Conservation (phyloP, 495 filamentous ascomycete genomes). For the Amniculicola lignicola region DNA sequence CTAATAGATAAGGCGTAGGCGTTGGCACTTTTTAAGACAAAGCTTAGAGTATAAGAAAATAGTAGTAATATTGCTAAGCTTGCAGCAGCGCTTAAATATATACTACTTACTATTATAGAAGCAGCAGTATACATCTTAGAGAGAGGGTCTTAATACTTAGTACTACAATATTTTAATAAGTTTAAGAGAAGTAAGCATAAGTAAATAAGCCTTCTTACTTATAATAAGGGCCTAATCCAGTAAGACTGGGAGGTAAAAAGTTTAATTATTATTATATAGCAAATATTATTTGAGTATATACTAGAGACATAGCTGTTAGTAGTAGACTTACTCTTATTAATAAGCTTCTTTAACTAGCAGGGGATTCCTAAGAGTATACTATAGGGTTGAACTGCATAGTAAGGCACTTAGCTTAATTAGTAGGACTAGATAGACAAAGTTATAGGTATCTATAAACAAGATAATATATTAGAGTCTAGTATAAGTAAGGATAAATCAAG, state of each 20-base stretch:
- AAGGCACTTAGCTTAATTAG: background rate
- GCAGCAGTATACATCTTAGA: constrained; percentile 21
- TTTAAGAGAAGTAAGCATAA: constrained; percentile 43
- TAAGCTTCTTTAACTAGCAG: constrained; percentile 34
- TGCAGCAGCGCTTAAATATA: constrained; percentile 14
- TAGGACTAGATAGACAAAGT: too few relatives aligned
- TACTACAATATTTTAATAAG: constrained; percentile 41
- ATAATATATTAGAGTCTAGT: background rate
- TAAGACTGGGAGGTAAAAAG: constrained; percentile 45
- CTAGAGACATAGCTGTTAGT: constrained; percentile 26
- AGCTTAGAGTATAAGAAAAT: constrained; percentile 34
- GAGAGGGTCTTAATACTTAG: constrained; percentile 29
- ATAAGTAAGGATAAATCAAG: constrained; percentile 4
- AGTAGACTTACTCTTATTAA: constrained; percentile 31
- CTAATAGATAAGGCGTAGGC: constrained; percentile 39
- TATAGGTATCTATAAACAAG: background rate
- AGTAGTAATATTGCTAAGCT: background rate
- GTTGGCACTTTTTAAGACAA: constrained; percentile 44
- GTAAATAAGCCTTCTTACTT: constrained; percentile 42
- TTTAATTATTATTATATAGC: constrained; percentile 43
- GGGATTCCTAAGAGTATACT: constrained; percentile 31
- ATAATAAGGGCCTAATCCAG: constrained; percentile 41
- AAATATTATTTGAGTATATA: constrained; percentile 51
- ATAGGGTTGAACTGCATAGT: constrained; percentile 3
- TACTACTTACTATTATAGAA: constrained; percentile 26